phyloP scores from a whole-genome alignment of 2,329 filamentous ascomycete species.

The Hypoxylon sp. region DNA sequence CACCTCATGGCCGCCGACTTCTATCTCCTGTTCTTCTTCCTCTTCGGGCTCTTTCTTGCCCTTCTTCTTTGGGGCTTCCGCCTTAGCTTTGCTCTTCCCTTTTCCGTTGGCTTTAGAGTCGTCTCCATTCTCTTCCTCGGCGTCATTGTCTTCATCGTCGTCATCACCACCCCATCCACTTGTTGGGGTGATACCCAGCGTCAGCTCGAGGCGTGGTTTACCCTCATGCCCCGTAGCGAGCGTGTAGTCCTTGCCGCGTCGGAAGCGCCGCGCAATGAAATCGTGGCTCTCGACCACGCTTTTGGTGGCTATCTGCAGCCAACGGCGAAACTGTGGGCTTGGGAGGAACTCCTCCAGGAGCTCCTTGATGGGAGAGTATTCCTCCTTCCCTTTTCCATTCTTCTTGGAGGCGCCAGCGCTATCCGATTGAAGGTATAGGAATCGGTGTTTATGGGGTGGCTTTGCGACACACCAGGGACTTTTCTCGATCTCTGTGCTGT shows the following conservation, averaged over 20 bases:
- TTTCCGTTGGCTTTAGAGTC: constrained; percentile 55
- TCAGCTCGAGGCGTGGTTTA: constrained; percentile 86
- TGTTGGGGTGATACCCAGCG: constrained; percentile 87
- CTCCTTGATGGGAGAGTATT: constrained; percentile 77
- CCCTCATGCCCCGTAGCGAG: constrained; percentile 88
- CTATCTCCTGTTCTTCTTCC: constrained; percentile 57
- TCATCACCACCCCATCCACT: constrained; percentile 82
- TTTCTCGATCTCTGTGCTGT: constrained; percentile 71
- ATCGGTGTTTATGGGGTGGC: constrained; percentile 96
- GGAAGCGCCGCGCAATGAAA: constrained; percentile 87
- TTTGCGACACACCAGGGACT: constrained; percentile 80
- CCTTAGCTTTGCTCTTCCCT: constrained; percentile 53
- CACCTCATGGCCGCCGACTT: constrained; percentile 85
- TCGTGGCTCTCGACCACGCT: constrained; percentile 81
- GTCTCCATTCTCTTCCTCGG: constrained; percentile 56
- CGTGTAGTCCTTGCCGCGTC: constrained; percentile 90
- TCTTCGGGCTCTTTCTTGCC: constrained; percentile 51
- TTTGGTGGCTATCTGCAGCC: constrained; percentile 87
- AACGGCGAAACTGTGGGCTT: constrained; percentile 87
- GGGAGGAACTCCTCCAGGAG: constrained; percentile 87
- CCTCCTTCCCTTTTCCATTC: constrained; percentile 50
- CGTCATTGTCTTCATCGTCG: constrained; percentile 65
- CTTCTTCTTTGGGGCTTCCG: constrained; percentile 50
- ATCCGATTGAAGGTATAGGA: constrained; percentile 80
- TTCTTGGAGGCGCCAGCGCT: constrained; percentile 48